A percentile compares a stretch with the other conserved stretches of the same genome.
phyloP scores from a whole-genome alignment of 768 basidiomycete genomes.

The Rhodosporidiobolus odoratus region DNA sequence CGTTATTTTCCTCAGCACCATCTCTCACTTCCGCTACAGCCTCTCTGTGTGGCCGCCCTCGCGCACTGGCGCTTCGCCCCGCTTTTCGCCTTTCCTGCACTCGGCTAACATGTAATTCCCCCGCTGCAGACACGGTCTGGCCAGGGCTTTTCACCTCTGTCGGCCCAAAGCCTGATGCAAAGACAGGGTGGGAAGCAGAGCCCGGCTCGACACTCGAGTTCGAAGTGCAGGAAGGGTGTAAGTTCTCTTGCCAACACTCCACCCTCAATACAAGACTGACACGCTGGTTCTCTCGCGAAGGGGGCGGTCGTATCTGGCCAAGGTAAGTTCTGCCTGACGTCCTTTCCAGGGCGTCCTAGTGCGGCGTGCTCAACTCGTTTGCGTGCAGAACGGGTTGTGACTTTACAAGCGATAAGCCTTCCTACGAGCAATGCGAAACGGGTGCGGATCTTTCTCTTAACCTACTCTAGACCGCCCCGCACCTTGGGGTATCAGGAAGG shows the following conservation, averaged over 20 bases:
- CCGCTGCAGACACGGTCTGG: neutral
- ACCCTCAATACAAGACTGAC: too few relatives aligned
- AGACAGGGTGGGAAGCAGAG: conserved; percentile 21
- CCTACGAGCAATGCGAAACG: neutral
- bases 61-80: too few relatives aligned
- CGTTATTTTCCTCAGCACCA: too few relatives aligned
- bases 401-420: conserved; percentile 13
- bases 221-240: conserved; percentile 18
- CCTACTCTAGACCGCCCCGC: neutral
- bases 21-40: too few relatives aligned
- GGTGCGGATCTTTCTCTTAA: neutral
- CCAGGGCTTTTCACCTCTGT: conserved; percentile 10
- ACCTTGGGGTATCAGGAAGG: neutral
- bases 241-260: too few relatives aligned
- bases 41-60: too few relatives aligned
- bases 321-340: neutral
- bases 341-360: neutral
- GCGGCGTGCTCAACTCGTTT: neutral
- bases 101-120: too few relatives aligned
- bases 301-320: neutral
- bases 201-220: conserved; percentile 7
- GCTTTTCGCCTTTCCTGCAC: neutral
- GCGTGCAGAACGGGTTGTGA: conserved; percentile 16
- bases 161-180: conserved; percentile 1
- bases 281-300: too few relatives aligned